A percentile compares a stretch with the other conserved stretches of the same genome.
These are phyloP conservation scores for Clonostachys rhizophaga DNA, from an alignment of 2,329 filamentous ascomycete genomes.

Conservation along the genomic window DNA sequence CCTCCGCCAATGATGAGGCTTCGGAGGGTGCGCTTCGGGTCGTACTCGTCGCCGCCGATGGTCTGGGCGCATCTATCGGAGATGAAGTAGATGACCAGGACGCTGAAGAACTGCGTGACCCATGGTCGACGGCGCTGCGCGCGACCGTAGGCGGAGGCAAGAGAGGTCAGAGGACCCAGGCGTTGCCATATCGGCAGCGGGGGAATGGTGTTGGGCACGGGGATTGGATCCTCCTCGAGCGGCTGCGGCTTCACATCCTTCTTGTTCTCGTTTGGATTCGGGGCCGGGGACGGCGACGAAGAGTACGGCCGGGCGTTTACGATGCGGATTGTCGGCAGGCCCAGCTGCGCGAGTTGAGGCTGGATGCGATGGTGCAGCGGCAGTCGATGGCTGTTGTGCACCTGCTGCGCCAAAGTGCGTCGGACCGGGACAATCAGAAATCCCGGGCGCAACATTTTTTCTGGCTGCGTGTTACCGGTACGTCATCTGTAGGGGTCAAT, in stretches of 20 bases:
- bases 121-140: slow-evolving; percentile 70
- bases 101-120: slow-evolving; percentile 72
- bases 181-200: slow-evolving; percentile 45
- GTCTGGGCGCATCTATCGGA: slow-evolving; percentile 76
- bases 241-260: neutral
- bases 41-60: slow-evolving; percentile 60
- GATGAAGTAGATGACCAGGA: slow-evolving; percentile 72
- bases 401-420: no score
- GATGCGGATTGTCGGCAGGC: no score
- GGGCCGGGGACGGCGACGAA: no score
- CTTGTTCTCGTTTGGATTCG: no score
- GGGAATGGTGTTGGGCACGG: slow-evolving; percentile 1
- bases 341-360: no score
- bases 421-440: no score
- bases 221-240: slow-evolving; percentile 1
- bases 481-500: no score
- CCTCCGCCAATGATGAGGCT: slow-evolving; percentile 71
- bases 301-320: no score
- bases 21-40: slow-evolving; percentile 52
- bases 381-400: no score
- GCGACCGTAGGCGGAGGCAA: slow-evolving; percentile 58
- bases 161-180: slow-evolving; percentile 50
- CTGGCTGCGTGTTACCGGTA: no score
- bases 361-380: no score
- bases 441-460: no score